Evolutionary conservation across 257 asterid genomes (phyloP), one percentile per base, ranked within the genome.

Genomic region (Leptodermis oblonga): DNA sequence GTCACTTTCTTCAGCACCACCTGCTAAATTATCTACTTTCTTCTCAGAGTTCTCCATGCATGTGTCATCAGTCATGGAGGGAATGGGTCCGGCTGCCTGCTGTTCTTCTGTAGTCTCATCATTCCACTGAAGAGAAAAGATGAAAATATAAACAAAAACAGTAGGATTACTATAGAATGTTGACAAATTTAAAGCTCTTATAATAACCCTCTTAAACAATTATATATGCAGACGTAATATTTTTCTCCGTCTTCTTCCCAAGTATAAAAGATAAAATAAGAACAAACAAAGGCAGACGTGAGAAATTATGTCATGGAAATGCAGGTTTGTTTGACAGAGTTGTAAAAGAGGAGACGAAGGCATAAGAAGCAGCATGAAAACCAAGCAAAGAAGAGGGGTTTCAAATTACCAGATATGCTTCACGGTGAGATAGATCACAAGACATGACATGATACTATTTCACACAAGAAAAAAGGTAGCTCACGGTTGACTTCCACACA

Each of bases 41-140:
- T 82, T 88, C 68, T 86, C 97, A 56, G 75, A 74, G 78, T 51
- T 74, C 48, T 75, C 85, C 62, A 77, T 84, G 80, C 77, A 64
- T 23, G 79, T n/a, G 42, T 85, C 95, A 73, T 81, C 80, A 53
- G 75, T 69, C 67, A 75, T 81, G 62, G 65, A 46, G 48, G 88
- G 73, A 79, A 72, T 81, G 31, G 88, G 67, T 69, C 70, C 79
- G 48, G 53, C 73, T 62, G 81, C 93, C 72, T 80, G 80, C 74
- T 83, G 95, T 70, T 90, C 95, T 75, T 91, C 99, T 68, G 88
- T 43, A 56, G 85, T 74, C 75, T 91, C 97, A 70, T 91, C 97
- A 74, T 89, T 89, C 99, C 97, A 94, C 73, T 94, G 18, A 56
- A 66, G 61, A 75, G 75, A 55, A 33, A 22, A 49, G 43, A 59